Evolutionary conservation across 768 basidiomycete species (phyloP).

Genomic region (Termitomyces sp.): DNA sequence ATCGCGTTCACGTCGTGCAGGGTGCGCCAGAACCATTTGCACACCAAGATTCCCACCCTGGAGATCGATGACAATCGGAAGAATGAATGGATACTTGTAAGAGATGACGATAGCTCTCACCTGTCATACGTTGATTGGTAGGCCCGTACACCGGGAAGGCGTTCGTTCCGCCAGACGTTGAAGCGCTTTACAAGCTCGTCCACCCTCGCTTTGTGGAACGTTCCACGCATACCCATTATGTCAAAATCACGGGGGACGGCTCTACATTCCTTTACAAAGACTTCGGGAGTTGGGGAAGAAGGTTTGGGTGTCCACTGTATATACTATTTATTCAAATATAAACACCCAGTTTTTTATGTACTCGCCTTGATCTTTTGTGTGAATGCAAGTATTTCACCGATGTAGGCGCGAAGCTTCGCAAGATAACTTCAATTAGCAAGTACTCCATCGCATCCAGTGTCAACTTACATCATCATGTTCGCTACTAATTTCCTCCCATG

Average conservation of each 20-base stretch:
- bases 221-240: conserved; percentile 71
- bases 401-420: conserved; percentile 70
- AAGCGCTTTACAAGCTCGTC: conserved; percentile 60
- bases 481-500: conserved; percentile 67
- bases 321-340: conserved; percentile 7
- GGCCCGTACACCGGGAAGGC: conserved; percentile 71
- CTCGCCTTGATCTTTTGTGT: conserved; percentile 70
- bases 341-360: not conserved
- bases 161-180: conserved; percentile 64
- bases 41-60: conserved; percentile 63
- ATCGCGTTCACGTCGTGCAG: conserved; percentile 77
- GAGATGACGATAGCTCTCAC: conserved; percentile 28
- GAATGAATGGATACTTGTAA: not conserved
- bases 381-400: conserved; percentile 71
- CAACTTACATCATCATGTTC: conserved; percentile 73
- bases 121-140: conserved; percentile 87
- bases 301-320: conserved; percentile 71
- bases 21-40: conserved; percentile 75
- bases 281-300: conserved; percentile 55
- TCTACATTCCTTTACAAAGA: conserved; percentile 68
- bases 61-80: not conserved
- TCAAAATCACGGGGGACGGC: conserved; percentile 53
- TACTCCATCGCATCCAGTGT: conserved; percentile 4
- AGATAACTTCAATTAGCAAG: conserved; percentile 1
- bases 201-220: conserved; percentile 58